A percentile compares a stretch with the other conserved stretches of the same genome.
These are phyloP conservation scores for Ascocoryne sarcoides DNA, from an alignment of 2,329 filamentous ascomycete species.

Conservation along the genomic window DNA sequence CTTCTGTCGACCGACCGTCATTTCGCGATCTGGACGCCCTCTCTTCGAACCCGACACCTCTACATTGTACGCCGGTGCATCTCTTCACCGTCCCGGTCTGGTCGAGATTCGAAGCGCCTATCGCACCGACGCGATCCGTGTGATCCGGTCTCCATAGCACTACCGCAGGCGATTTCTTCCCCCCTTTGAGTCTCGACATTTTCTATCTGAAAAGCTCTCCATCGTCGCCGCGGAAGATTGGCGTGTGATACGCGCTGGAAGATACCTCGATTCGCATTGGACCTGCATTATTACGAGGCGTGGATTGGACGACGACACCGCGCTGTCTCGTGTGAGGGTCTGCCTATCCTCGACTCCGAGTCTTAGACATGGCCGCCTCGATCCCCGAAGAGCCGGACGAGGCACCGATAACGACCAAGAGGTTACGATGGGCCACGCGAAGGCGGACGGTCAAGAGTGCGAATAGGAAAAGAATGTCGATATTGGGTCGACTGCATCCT, in stretches of 20 bases:
- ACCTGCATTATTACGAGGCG: not conserved
- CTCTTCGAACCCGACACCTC: too few species aligned
- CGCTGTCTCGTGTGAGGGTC: slow-evolving; percentile 15
- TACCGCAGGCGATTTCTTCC: not conserved
- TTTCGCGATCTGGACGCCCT: too few species aligned
- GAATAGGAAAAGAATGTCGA: slow-evolving; percentile 69
- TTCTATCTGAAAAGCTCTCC: too few species aligned
- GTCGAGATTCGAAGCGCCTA: not conserved
- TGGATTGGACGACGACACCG: slow-evolving; percentile 8
- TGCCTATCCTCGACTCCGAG: slow-evolving; percentile 14
- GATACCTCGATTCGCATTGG: not conserved
- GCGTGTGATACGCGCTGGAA: slow-evolving; percentile 3
- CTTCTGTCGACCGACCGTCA: too few species aligned
- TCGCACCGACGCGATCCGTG: slow-evolving; percentile 10
- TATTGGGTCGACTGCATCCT: slow-evolving; percentile 67
- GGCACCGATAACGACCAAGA: slow-evolving; percentile 55
- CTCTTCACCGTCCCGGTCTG: too few species aligned
- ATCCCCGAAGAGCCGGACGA: slow-evolving; percentile 23
- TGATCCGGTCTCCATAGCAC: slow-evolving; percentile 10
- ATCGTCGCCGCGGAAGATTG: not conserved
- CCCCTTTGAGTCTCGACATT: not conserved
- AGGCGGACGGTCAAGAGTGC: slow-evolving; percentile 70
- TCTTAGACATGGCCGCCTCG: slow-evolving; percentile 14
- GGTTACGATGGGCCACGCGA: slow-evolving; percentile 94
- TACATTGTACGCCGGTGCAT: too few species aligned